Base-by-base conservation (phyloP, 140 eudicot genomes). In the Cichorium intybus region DNA sequence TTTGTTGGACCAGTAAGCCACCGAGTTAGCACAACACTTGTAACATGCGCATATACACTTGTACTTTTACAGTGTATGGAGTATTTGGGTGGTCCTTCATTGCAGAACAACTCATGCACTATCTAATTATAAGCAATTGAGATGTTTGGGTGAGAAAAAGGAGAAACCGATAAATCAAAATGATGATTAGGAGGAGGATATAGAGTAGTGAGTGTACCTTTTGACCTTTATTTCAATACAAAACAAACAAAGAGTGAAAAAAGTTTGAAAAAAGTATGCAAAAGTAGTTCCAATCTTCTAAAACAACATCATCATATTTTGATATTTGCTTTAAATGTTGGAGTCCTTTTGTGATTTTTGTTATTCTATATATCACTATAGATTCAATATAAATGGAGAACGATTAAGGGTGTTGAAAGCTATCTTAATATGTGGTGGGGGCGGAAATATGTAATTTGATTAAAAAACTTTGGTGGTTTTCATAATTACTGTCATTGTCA, bases 41-140 rank as follows among this genome's bases (percentile, higher is more conserved):
- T 66, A 49, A 67, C 18, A 31, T 74, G 60, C 57, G 73, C 74
- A 34, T 22, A 10, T 23, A 31, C 49, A 16, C 3, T 59, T 48
- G 68, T 59, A 48, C 43, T 2, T 31, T 27, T 11, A 46, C 57
- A 18, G 4, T 31, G 21, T 7, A n/a, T 29, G 61, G 21, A 17
- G n/a, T 52, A 12, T 39, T 71, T 45, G 77, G 60, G 66, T 62
- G 54, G 69, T 62, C 49, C 49, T 43, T 43, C 46, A 43, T 14
- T 43, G 49, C 10, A 14, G 64, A 77, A 70, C 87, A 69, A 59
- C 78, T 55, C 78, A 60, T 75, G 85, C 85, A 46, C 37, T 74
- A 53, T 35, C 80, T 75, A 76, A 85, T 85, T 33, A 79, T 82
- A 67, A 56, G 84, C 72, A 61, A 66, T 79, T 69, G 72, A 81